Base-by-base conservation (phyloP, 2,329 filamentous ascomycete genomes). In the Penicillium occitanis region DNA sequence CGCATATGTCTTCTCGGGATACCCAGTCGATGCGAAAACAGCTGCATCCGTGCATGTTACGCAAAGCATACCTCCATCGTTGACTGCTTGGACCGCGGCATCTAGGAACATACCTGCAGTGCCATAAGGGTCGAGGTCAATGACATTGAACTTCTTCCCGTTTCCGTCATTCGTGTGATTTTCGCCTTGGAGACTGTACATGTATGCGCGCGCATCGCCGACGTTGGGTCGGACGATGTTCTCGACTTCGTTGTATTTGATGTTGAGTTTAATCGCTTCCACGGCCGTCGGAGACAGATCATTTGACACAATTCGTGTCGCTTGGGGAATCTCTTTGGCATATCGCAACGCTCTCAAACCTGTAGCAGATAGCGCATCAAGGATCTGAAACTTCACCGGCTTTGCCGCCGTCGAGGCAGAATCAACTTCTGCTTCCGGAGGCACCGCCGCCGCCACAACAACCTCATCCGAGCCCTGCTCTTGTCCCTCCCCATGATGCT, bases 31-130 rank as follows among this genome's bases (percentile, higher is more conserved):
- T 1, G 94, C 94, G 86, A 93, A 99, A 2, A 99, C 92, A 10
- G 91, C 93, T 10, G 94, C 93, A 77, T 99, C 95, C 0, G 95
- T 99, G 79, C 95, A 99, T 1, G 95, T 99, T 5, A 99, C 91
- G 76, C 93, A 97, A 4, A 99, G 85, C 46, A 99, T 83, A 3
- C 95, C 95, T 1, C 94, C 94, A 71, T 97, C 92, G 69, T 90
- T 88, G 7, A 97, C 86, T 1, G 91, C 88, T 78, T 97, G 93
- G 8, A 99, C 83, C 1, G 95, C 93, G 1, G 92, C 89, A 75
- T 99, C 95, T 63, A 99, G 85, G 77, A 99, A 99, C 1, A 92
- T 91, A 10, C 91, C 92, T 0, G 94, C 95, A 0, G 92, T 96
- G 50, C 95, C 95, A 73, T 99, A 99, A 0, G 95, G 95, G 76